Evolutionary conservation across 306 rosid genomes (phyloP).

Genomic region (Echinosophora koreensis): DNA sequence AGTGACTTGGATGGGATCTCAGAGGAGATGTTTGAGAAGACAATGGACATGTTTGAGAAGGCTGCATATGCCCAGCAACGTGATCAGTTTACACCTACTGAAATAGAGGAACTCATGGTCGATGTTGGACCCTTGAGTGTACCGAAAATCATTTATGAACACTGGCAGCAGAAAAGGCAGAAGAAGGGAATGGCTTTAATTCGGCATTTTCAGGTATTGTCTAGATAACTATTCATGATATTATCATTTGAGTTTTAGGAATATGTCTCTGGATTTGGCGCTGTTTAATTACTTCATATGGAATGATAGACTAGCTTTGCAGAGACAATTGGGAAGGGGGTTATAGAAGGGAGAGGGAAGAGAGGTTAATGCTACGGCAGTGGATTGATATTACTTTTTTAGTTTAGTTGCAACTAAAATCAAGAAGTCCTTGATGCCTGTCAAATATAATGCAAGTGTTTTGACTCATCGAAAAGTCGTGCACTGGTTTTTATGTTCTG

Average conservation of each 20-base stretch:
- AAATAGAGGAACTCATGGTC: constrained; percentile 66
- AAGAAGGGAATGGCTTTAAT: constrained; percentile 74
- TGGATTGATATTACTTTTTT: neutral
- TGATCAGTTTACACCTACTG: constrained; percentile 66
- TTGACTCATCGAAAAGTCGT: neutral
- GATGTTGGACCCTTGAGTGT: constrained; percentile 55
- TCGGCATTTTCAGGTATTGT: constrained; percentile 81
- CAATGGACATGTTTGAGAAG: constrained; percentile 80
- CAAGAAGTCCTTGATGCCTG: neutral
- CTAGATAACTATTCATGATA: neutral
- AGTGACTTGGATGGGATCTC: constrained; percentile 48
- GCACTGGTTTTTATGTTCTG: neutral
- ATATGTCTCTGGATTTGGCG: neutral
- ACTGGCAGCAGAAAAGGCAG: constrained; percentile 74
- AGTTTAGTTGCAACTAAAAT: neutral
- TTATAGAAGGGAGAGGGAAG: constrained; percentile 1
- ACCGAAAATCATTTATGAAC: constrained; percentile 58
- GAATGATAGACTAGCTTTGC: neutral
- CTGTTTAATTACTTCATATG: neutral
- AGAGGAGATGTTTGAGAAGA: constrained; percentile 69
- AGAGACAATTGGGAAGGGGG: constrained; percentile 5
- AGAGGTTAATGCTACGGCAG: neutral
- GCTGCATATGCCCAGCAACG: constrained; percentile 69
- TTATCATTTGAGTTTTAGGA: neutral
- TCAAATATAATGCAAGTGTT: neutral